Base-by-base conservation (phyloP, 1,284 basidiomycete species). In the Apiotrichum gamsii region DNA sequence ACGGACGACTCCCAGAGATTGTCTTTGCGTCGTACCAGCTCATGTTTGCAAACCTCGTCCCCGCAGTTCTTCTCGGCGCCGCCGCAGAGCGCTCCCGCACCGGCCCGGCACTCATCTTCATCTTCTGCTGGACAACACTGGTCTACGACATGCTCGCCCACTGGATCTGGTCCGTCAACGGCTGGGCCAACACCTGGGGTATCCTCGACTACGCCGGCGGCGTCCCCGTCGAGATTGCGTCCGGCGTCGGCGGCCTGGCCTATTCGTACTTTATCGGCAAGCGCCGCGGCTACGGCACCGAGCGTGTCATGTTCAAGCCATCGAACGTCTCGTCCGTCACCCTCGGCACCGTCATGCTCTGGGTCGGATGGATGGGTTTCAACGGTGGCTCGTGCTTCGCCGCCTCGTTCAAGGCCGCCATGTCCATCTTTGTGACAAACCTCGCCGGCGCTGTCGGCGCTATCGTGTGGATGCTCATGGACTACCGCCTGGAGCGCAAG, bases 211-310 rank as follows among this genome's bases (percentile, higher is more conserved):
- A 69, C 52, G 68, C 75, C 77, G 89, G 90, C 40, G 90, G 90
- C 35, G 89, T 88, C 8, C 91, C 91, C 25, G 89, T 95, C 60
- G 90, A 96, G 72, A 90, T 95, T 57, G 85, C 85, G 40, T 90
- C 87, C 47, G 91, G 91, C 38, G 81, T 88, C 37, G 83, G 82
- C 24, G 89, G 89, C 34, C 77, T 94, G 38, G 89, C 89, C 1
- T 90, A 85, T 72, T 85, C 90, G 24, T 88, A 74, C 68, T 77
- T 77, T 60, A 75, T 80, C 51, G 78, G 77, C 47, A 73, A 73
- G 39, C 72, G 78, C 45, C 62, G 74, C 40, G 77, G 77, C 10
- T 85, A 80, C 67, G 84, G 91, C 52, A 84, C 84, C 35, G 85
- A 93, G 63, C 75, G 88, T 20, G 75, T 88, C 58, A 85, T 91